A percentile compares a stretch with the other conserved stretches of the same genome.
Conservation (phyloP, 345 rosid genomes). For the Rhodomyrtus tomentosa region DNA sequence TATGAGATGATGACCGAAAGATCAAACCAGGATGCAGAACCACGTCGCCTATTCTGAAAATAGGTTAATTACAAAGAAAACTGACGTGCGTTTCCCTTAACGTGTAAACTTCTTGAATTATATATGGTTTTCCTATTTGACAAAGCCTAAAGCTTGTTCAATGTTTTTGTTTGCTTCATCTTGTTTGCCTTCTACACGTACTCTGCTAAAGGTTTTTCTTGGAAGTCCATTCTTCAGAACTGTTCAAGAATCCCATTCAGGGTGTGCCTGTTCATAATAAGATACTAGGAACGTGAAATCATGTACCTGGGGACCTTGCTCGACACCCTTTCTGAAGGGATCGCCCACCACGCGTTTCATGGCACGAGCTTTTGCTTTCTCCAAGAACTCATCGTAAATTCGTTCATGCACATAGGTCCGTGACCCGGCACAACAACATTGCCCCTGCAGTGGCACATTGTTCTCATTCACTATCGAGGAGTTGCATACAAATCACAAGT, state of each 20-base stretch:
- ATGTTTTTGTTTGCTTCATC: background rate
- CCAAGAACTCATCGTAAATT: conserved; percentile 39
- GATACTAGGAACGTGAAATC: background rate
- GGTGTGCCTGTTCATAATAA: background rate
- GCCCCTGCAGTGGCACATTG: conserved; percentile 40
- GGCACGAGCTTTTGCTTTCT: background rate
- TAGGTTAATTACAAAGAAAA: background rate
- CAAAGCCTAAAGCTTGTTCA: background rate
- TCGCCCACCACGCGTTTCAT: background rate
- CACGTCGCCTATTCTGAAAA: background rate
- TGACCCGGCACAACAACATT: conserved; percentile 93
- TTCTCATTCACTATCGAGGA: background rate
- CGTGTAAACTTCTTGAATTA: background rate
- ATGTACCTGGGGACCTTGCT: background rate
- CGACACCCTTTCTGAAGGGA: background rate
- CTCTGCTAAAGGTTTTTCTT: background rate
- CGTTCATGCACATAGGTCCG: conserved; percentile 81
- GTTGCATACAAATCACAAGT: background rate
- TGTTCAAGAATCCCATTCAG: background rate
- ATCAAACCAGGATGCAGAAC: background rate
- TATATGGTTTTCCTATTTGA: background rate
- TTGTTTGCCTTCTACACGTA: background rate
- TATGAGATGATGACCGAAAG: background rate
- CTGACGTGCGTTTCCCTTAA: background rate
- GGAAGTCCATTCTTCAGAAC: background rate